Conservation (phyloP, 2,329 filamentous ascomycete species). For the Huntiella savannae region DNA sequence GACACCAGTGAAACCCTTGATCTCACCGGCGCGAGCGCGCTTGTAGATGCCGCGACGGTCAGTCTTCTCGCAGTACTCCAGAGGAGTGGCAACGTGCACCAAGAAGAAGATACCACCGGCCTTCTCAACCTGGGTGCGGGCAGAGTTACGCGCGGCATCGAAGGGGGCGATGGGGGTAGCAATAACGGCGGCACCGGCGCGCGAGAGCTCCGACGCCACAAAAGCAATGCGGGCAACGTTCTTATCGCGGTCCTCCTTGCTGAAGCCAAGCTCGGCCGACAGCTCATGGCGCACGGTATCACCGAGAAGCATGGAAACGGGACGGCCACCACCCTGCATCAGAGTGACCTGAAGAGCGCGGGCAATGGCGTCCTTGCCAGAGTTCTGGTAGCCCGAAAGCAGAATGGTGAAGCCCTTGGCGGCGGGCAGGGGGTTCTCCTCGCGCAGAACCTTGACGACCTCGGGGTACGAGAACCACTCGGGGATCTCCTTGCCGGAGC, state of each 20-base stretch:
- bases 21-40: slow-evolving; percentile 67
- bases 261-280: slow-evolving; percentile 89
- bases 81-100: slow-evolving; percentile 78
- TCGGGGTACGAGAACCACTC: slow-evolving; percentile 99
- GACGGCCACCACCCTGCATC: slow-evolving; percentile 92
- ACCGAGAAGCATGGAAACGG: slow-evolving; percentile 82
- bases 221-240: slow-evolving; percentile 96
- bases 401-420: slow-evolving; percentile 97
- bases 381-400: slow-evolving; percentile 92
- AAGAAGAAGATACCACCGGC: slow-evolving; percentile 74
- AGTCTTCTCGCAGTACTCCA: slow-evolving; percentile 87
- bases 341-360: slow-evolving; percentile 90
- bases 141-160: slow-evolving; percentile 55
- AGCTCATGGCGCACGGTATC: slow-evolving; percentile 90
- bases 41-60: slow-evolving; percentile 84
- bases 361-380: slow-evolving; percentile 89
- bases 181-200: slow-evolving; percentile 83
- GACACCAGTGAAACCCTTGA: slow-evolving; percentile 95
- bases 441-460: slow-evolving; percentile 86
- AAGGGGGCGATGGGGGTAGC: slow-evolving; percentile 92
- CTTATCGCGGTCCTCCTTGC: slow-evolving; percentile 72
- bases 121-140: slow-evolving; percentile 71
- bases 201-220: slow-evolving; percentile 85
- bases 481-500: slow-evolving; percentile 83
- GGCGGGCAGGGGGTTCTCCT: slow-evolving; percentile 82